phyloP scores from a whole-genome alignment of 2,329 filamentous ascomycete species.

The Canariomyces notabilis region DNA sequence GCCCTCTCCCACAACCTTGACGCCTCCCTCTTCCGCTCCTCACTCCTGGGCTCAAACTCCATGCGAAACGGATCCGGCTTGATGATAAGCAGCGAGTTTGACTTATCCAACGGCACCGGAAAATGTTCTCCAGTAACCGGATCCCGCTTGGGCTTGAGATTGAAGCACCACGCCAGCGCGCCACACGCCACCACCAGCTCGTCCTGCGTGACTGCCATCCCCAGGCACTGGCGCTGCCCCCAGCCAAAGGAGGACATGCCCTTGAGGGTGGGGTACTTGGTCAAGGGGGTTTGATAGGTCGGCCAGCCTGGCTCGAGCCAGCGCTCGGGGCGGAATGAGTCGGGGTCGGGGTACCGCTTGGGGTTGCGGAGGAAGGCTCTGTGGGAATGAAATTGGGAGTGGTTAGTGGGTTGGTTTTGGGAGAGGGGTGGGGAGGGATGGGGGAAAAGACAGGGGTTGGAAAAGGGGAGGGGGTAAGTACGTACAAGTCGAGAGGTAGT shows the following conservation, averaged over 20 bases:
- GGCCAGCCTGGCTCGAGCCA: slow-evolving; percentile 48
- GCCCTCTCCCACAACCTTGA: slow-evolving; percentile 34
- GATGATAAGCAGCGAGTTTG: slow-evolving; percentile 52
- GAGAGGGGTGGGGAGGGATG: background rate
- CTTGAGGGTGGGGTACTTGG: slow-evolving; percentile 46
- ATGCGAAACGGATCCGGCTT: slow-evolving; percentile 53
- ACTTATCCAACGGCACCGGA: slow-evolving; percentile 43
- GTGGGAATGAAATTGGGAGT: too few species aligned
- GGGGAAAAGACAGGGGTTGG: too few species aligned
- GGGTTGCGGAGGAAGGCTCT: slow-evolving; percentile 49
- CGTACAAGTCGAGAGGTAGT: slow-evolving; percentile 37
- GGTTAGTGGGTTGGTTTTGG: slow-evolving; percentile 6
- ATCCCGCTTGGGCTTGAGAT: slow-evolving; percentile 41
- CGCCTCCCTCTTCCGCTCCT: slow-evolving; percentile 35
- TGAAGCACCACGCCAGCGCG: slow-evolving; percentile 40
- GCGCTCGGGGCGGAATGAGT: slow-evolving; percentile 48
- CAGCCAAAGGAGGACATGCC: slow-evolving; percentile 52
- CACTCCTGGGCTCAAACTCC: slow-evolving; percentile 47
- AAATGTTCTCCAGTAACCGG: slow-evolving; percentile 36
- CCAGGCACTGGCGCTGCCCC: slow-evolving; percentile 42
- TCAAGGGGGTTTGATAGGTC: slow-evolving; percentile 48
- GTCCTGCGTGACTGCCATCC: slow-evolving; percentile 36
- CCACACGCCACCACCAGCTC: slow-evolving; percentile 48
- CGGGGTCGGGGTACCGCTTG: slow-evolving; percentile 44
- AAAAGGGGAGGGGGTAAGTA: too few species aligned